Conservation (phyloP, 352 stramenopile genomes). For the Globisporangium carolinianum region DNA sequence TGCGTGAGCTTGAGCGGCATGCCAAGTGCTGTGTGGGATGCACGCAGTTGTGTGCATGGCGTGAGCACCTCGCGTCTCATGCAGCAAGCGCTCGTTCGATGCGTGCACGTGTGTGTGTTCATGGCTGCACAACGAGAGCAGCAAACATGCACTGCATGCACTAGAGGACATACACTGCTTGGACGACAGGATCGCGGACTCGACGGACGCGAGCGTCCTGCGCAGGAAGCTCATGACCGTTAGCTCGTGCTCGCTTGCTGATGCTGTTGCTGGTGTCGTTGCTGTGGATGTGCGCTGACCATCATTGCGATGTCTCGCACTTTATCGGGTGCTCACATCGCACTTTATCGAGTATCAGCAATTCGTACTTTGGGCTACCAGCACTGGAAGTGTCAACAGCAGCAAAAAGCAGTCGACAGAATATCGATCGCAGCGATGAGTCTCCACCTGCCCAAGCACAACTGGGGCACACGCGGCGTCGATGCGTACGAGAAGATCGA, state of each 20-base stretch:
- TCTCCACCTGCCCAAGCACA: conserved; percentile 78
- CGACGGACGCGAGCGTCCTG: conserved; percentile 58
- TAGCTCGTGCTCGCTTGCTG: too few species aligned
- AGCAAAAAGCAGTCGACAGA: neutral
- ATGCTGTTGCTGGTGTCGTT: neutral
- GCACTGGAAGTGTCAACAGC: neutral
- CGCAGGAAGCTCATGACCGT: conserved; percentile 67
- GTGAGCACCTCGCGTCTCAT: too few species aligned
- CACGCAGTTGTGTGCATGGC: too few species aligned
- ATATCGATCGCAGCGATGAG: conserved; percentile 37
- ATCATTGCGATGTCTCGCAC: neutral
- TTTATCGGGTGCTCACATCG: neutral
- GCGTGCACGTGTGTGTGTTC: too few species aligned
- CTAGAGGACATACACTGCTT: conserved; percentile 57
- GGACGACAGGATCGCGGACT: conserved; percentile 71
- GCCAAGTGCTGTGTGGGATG: conserved; percentile 42
- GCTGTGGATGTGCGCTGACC: neutral
- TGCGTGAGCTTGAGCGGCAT: conserved; percentile 66
- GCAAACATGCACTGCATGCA: neutral
- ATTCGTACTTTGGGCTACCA: neutral
- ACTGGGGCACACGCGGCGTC: conserved; percentile 79
- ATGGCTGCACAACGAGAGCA: too few species aligned
- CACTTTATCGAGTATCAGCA: neutral
- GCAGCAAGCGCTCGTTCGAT: too few species aligned
- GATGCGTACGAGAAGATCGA: conserved; percentile 87